A percentile compares a stretch with the other conserved stretches of the same genome.
These are phyloP conservation scores for Venturia pyrina DNA, from an alignment of 2,329 filamentous ascomycete species.

Conservation along the genomic window DNA sequence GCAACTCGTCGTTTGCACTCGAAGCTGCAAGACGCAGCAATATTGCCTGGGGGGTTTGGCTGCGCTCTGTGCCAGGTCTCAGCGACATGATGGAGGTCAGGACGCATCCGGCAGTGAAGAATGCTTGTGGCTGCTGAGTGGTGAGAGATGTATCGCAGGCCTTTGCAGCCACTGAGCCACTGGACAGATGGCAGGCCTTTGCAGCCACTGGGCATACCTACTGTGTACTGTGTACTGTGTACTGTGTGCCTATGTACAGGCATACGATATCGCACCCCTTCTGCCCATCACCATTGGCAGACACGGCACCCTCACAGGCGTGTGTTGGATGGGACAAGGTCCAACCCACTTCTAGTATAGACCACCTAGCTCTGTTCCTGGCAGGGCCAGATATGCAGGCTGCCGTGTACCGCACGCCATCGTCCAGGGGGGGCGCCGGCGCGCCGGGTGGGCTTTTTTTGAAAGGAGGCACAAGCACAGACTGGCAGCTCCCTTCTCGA, in stretches of 20 bases:
- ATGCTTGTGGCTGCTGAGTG: not conserved
- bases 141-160: too few relatives aligned
- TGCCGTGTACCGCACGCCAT: conserved; percentile 6
- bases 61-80: not conserved
- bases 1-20: conserved; percentile 6
- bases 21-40: not conserved
- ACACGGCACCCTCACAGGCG: not conserved
- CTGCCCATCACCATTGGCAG: not conserved
- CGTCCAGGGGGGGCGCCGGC: not conserved
- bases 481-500: conserved; percentile 2
- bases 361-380: not conserved
- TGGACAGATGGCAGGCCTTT: not conserved
- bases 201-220: not conserved
- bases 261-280: too few relatives aligned
- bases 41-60: not conserved
- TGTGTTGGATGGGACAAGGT: conserved; percentile 1
- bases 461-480: conserved; percentile 6
- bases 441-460: conserved; percentile 1
- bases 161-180: not conserved
- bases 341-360: not conserved
- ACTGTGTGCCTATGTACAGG: too few relatives aligned
- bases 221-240: too few relatives aligned
- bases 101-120: not conserved
- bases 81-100: not conserved
- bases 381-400: conserved; percentile 7